These are phyloP conservation scores for Penicillium coffeae DNA, from an alignment of 495 filamentous ascomycete genomes.

Conservation along the genomic window DNA sequence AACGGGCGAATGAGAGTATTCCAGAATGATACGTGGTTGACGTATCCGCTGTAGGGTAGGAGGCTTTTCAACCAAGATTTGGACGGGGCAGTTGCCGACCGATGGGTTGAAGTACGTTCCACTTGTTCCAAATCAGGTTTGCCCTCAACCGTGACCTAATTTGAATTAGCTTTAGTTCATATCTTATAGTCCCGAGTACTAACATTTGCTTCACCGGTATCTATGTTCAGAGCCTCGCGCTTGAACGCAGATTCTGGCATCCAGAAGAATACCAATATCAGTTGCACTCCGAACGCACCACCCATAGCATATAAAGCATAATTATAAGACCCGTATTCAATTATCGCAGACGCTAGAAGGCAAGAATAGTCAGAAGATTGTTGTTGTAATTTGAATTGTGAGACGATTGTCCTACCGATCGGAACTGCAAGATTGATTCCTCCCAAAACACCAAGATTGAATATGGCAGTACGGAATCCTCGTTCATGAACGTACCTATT, in stretches of 20 bases:
- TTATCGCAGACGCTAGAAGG: slow-evolving; percentile 31
- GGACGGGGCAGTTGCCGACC: not conserved
- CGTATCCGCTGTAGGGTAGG: slow-evolving; percentile 36
- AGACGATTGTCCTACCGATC: slow-evolving; percentile 26
- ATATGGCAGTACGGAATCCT: slow-evolving; percentile 60
- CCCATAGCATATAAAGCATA: slow-evolving; percentile 37
- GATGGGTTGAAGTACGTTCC: slow-evolving; percentile 14
- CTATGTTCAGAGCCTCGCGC: slow-evolving; percentile 33
- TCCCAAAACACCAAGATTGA: slow-evolving; percentile 57
- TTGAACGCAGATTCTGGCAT: slow-evolving; percentile 42
- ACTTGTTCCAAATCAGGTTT: slow-evolving; percentile 26
- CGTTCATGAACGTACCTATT: slow-evolving; percentile 58
- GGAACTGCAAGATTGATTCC: slow-evolving; percentile 41
- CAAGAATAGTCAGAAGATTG: not conserved
- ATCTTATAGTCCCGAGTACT: not conserved
- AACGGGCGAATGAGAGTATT: slow-evolving; percentile 40
- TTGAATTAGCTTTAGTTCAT: not conserved
- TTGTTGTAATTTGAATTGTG: too few relatives aligned
- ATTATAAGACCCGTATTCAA: slow-evolving; percentile 31
- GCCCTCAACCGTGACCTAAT: slow-evolving; percentile 13
- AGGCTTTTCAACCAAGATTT: slow-evolving; percentile 26
- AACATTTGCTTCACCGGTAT: slow-evolving; percentile 28
- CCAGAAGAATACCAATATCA: slow-evolving; percentile 40
- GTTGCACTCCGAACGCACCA: slow-evolving; percentile 33
- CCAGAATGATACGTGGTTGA: slow-evolving; percentile 33